Evolutionary conservation across 148 eudicot species (phyloP).

Genomic region (Camellia sinensis): DNA sequence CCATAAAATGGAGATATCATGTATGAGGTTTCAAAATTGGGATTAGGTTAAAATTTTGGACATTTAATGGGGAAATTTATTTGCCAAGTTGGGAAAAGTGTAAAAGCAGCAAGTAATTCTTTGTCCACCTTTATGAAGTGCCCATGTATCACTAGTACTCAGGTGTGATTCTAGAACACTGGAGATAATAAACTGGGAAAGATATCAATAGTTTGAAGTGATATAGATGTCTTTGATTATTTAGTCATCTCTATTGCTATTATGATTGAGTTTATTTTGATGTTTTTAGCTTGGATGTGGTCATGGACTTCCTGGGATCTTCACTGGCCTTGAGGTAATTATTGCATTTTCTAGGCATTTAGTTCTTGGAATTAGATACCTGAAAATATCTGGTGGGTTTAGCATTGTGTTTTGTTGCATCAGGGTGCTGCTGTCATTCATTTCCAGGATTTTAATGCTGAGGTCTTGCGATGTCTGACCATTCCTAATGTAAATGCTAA

Average conservation of each 20-base stretch:
- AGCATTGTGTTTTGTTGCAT: conserved; percentile 19
- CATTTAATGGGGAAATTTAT: neutral
- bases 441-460: conserved; percentile 95
- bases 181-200: neutral
- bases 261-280: conserved; percentile 12
- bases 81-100: neutral
- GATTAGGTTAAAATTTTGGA: neutral
- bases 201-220: neutral
- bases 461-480: conserved; percentile 80
- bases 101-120: neutral
- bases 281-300: conserved; percentile 89
- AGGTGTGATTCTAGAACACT: neutral
- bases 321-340: conserved; percentile 72
- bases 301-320: conserved; percentile 97
- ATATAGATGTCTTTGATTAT: neutral
- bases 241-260: conserved; percentile 1
- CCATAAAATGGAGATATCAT: neutral
- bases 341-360: neutral
- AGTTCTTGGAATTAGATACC: conserved; percentile 6
- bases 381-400: conserved; percentile 5
- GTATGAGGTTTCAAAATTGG: neutral
- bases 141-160: neutral
- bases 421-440: conserved; percentile 80
- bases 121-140: neutral
- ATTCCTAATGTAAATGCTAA: conserved; percentile 79